phyloP scores from a whole-genome alignment of 805 yeast species.

The Dipodascus geniculatus region DNA sequence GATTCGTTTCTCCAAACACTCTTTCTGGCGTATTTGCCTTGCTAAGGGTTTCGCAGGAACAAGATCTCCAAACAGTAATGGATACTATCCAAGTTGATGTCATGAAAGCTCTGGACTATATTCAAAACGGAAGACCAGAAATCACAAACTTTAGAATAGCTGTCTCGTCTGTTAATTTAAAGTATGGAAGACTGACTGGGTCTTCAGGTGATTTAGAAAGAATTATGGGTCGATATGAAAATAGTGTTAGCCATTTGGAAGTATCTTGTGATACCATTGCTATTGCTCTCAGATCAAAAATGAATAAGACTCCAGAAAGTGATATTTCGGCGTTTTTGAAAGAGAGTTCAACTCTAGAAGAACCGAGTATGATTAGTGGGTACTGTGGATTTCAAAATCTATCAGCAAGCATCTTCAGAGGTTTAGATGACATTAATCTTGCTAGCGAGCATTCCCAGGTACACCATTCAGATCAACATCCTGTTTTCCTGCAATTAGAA shows the following conservation, averaged over 20 bases:
- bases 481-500: constrained; percentile 21
- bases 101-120: constrained; percentile 32
- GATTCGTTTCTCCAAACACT: constrained; percentile 36
- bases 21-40: constrained; percentile 31
- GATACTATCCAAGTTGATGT: constrained; percentile 58
- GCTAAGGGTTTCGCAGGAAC: constrained; percentile 25
- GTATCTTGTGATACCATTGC: constrained; percentile 10
- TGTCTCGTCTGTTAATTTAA: constrained; percentile 33
- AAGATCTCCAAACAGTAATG: constrained; percentile 37
- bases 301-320: constrained; percentile 1
- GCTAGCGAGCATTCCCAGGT: not conserved
- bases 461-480: constrained; percentile 11
- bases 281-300: constrained; percentile 10
- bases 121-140: constrained; percentile 25
- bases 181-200: constrained; percentile 26
- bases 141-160: constrained; percentile 36
- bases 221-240: not conserved
- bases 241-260: constrained; percentile 10
- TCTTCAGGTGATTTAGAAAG: constrained; percentile 12
- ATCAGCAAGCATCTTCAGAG: constrained; percentile 15
- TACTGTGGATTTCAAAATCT: constrained; percentile 14
- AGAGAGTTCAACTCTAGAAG: constrained; percentile 7
- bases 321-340: not conserved
- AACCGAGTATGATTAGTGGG: constrained; percentile 5
- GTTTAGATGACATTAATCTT: constrained; percentile 1